Percentiles rank a stretch among this genome's conserved stretches.
phyloP scores from a whole-genome alignment of 2,329 filamentous ascomycete genomes.

The Tolypocladium cylindrosporum region DNA sequence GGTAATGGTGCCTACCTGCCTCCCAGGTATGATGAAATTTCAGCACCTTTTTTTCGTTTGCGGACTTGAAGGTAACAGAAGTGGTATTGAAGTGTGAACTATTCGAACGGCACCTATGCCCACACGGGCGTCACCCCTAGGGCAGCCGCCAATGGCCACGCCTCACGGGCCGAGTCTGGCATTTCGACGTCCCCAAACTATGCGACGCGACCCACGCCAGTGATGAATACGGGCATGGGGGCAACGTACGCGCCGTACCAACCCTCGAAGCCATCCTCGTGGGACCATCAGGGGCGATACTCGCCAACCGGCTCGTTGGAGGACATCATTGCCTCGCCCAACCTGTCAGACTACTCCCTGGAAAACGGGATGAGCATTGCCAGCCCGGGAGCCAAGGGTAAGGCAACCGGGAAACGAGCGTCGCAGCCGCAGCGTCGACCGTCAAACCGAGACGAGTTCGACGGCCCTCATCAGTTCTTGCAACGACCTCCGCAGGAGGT shows the following conservation, averaged over 20 bases:
- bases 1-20: constrained; percentile 25
- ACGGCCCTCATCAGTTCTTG: constrained; percentile 75
- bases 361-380: constrained; percentile 37
- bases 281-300: constrained; percentile 37
- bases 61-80: constrained; percentile 19
- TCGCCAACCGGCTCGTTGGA: constrained; percentile 50
- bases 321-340: constrained; percentile 47
- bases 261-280: constrained; percentile 16
- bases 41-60: background rate
- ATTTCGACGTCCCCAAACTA: constrained; percentile 29
- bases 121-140: constrained; percentile 8
- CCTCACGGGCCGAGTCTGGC: constrained; percentile 28
- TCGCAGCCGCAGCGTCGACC: constrained; percentile 59
- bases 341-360: constrained; percentile 49
- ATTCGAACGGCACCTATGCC: constrained; percentile 24
- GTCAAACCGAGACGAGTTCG: constrained; percentile 81
- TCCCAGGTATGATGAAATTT: constrained; percentile 25
- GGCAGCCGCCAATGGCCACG: constrained; percentile 19
- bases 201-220: constrained; percentile 30
- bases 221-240: constrained; percentile 21
- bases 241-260: constrained; percentile 27
- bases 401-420: constrained; percentile 35
- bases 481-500: constrained; percentile 61
- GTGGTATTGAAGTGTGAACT: constrained; percentile 30
- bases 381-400: constrained; percentile 31